phyloP scores from a whole-genome alignment of 1,284 basidiomycete species.

The Leccinum brunneo-olivaceum region DNA sequence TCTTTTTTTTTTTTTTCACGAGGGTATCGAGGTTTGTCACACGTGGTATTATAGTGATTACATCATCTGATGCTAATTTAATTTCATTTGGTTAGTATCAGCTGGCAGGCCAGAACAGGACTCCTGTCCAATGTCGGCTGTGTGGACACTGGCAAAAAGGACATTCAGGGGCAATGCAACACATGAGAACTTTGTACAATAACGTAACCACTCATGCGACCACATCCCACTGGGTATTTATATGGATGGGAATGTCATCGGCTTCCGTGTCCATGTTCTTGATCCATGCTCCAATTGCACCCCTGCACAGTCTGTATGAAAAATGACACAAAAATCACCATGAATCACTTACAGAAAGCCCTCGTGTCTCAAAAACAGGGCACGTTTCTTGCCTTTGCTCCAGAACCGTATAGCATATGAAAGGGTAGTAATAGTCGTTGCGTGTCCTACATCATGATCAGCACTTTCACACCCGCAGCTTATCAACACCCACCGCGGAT shows the following conservation, averaged over 20 bases:
- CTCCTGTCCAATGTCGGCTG: too few relatives aligned
- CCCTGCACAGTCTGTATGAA: conserved; percentile 40
- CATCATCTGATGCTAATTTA: conserved; percentile 22
- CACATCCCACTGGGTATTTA: conserved; percentile 27
- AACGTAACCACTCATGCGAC: conserved; percentile 25
- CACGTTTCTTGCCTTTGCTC: conserved; percentile 97
- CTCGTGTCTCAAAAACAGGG: conserved; percentile 95
- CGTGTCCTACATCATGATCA: conserved; percentile 61
- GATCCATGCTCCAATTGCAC: conserved; percentile 92
- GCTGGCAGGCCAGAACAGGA: conserved; percentile 16
- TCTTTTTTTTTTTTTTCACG: conserved; percentile 9
- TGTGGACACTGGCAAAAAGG: too few relatives aligned
- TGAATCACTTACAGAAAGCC: conserved; percentile 81
- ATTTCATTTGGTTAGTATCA: conserved; percentile 6
- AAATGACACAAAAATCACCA: conserved; percentile 4
- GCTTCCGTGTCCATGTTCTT: conserved; percentile 73
- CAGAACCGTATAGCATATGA: conserved; percentile 99
- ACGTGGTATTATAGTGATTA: conserved; percentile 27
- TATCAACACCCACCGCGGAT: conserved; percentile 72
- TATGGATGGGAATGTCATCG: too few relatives aligned
- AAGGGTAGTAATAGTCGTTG: conserved; percentile 94
- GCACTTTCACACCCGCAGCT: neutral
- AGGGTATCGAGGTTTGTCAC: conserved; percentile 5
- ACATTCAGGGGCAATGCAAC: too few relatives aligned
- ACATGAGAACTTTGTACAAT: conserved; percentile 4